Conservation (phyloP, 2,329 filamentous ascomycete genomes). For the Arthrinium phaeospermum region DNA sequence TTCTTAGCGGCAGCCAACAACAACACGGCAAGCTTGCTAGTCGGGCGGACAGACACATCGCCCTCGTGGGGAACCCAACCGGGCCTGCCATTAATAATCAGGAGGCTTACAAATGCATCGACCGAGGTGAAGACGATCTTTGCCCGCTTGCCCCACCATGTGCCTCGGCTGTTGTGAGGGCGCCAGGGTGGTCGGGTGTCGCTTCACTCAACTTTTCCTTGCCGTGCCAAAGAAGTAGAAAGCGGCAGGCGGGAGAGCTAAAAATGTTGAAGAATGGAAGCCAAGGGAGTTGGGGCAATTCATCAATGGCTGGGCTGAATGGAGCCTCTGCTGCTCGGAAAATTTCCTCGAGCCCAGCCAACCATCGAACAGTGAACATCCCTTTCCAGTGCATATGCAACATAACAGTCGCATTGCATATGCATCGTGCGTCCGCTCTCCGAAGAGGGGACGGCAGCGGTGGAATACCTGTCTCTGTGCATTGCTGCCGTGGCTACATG, state of each 20-base stretch:
- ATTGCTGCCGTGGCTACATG: neutral
- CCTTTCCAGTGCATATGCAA: neutral
- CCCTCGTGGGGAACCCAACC: neutral
- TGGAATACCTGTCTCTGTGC: neutral
- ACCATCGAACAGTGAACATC: neutral
- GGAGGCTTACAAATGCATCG: conserved; percentile 8
- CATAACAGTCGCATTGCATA: conserved; percentile 1
- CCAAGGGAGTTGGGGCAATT: neutral
- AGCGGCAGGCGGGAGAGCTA: neutral
- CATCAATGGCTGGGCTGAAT: neutral
- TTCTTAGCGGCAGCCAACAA: neutral
- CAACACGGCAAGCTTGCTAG: neutral
- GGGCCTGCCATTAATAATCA: neutral
- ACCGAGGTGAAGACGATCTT: conserved; percentile 3
- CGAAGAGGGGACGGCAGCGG: neutral
- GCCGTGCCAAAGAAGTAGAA: neutral
- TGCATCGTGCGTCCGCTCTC: conserved; percentile 5
- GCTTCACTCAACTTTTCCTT: neutral
- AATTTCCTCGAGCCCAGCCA: neutral
- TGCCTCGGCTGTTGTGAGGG: conserved; percentile 11
- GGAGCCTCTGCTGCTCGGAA: neutral
- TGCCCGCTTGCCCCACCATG: neutral
- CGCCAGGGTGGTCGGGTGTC: neutral
- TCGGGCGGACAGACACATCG: neutral
- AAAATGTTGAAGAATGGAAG: conserved; percentile 3